Base-by-base conservation (phyloP, 176 grass and related monocot species). In the Lolium perenne region DNA sequence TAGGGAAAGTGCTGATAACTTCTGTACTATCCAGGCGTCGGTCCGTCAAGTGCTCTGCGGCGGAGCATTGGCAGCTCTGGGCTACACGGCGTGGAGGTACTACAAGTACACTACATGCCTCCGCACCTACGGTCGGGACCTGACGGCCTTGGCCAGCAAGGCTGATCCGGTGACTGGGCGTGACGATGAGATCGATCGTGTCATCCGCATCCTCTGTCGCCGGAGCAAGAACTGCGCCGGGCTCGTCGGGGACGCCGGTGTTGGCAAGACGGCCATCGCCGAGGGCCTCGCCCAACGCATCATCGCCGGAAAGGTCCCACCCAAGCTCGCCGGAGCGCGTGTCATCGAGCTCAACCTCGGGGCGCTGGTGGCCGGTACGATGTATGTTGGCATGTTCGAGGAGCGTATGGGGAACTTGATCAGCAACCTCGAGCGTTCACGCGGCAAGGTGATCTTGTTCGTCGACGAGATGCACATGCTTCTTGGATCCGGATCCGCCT, bases 391-490 rank as follows among this genome's bases (percentile, higher is more conserved):
- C 20, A 59, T 59, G 57, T 59, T 59, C 57, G 57, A 59, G 57
- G 57, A 59, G 57, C 57, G 57, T 22, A 59, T 59, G 57, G 8
- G 2, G 20, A 59, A 59, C 57, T 59, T 59, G 57, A 59, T 59
- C 20, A 59, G 0, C 2, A 59, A 59, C 7, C 57, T 59, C 2
- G 57, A 59, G 57, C 20, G 20, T 59, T 7, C 57, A 10, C 20
- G 7, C 20, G 57, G 57, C 20, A 59, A 22, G 57, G 57, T 60
- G n/a, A 60, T 60, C 58, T 22, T 60, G 58, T 60, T 60, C 58
- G 8, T 60, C n/a, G 58, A 60, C 58, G 58, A 60, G 58, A 60
- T 60, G 58, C 58, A 60, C 58, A 60, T 60, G 58, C 58, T 60
- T 60, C 58, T 60, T 1, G 58, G 58, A 0, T 2, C n/a, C 58